These are phyloP conservation scores for Diplocarpon rosae DNA, from an alignment of 2,329 filamentous ascomycete genomes.

Conservation along the genomic window DNA sequence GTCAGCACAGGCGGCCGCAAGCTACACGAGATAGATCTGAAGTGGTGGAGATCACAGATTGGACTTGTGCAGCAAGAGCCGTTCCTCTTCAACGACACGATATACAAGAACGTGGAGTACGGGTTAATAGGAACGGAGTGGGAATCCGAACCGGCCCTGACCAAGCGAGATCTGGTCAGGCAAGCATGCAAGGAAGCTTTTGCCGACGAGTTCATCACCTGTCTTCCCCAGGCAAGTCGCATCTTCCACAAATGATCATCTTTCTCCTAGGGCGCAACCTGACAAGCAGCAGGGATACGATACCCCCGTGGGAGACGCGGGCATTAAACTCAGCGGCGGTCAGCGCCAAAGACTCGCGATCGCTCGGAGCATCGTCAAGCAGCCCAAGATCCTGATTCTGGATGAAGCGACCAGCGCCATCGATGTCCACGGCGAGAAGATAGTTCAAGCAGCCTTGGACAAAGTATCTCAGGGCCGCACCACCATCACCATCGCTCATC, in stretches of 20 bases:
- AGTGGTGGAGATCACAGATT: slow-evolving; percentile 49
- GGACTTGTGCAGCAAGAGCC: slow-evolving; percentile 59
- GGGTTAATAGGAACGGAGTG: slow-evolving; percentile 44
- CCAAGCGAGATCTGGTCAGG: slow-evolving; percentile 47
- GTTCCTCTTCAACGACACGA: slow-evolving; percentile 55
- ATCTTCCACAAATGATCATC: background rate
- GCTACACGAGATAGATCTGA: slow-evolving; percentile 48
- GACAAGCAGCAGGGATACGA: slow-evolving; percentile 46
- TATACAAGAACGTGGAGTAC: slow-evolving; percentile 50
- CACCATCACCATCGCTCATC: slow-evolving; percentile 52
- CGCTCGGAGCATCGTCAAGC: slow-evolving; percentile 59
- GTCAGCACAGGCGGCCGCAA: slow-evolving; percentile 43
- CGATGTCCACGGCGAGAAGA: slow-evolving; percentile 35
- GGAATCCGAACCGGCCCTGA: slow-evolving; percentile 41
- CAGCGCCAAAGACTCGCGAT: slow-evolving; percentile 68
- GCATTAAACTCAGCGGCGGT: slow-evolving; percentile 68
- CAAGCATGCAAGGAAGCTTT: slow-evolving; percentile 57
- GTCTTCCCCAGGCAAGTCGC: slow-evolving; percentile 40
- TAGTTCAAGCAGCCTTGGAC: slow-evolving; percentile 44
- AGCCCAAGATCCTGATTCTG: slow-evolving; percentile 57
- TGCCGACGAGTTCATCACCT: slow-evolving; percentile 57
- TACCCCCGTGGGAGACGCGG: slow-evolving; percentile 65
- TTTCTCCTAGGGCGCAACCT: background rate
- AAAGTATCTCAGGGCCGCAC: slow-evolving; percentile 45
- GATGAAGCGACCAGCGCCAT: slow-evolving; percentile 55